Evolutionary conservation across 352 stramenopile species (phyloP).

Genomic region (Pythium aquatile): DNA sequence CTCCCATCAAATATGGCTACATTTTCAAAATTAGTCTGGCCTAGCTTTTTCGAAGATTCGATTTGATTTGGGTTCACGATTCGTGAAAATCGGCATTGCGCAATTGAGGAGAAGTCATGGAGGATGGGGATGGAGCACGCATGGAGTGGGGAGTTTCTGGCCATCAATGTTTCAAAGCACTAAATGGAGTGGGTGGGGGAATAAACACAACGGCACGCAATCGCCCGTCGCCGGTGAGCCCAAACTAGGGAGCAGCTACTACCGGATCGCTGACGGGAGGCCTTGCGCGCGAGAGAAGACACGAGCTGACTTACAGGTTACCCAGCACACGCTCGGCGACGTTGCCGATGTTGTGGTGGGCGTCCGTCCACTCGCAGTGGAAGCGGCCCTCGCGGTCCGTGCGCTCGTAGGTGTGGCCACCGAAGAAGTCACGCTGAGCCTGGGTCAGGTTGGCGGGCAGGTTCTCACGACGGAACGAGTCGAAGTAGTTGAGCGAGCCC

Average conservation of each 20-base stretch:
- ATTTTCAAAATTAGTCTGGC: no score
- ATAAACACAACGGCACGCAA: conserved; percentile 2
- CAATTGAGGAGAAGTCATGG: no score
- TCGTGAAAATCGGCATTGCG: no score
- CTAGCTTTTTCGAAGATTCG: no score
- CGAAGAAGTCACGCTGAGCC: conserved; percentile 99
- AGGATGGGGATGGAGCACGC: not conserved
- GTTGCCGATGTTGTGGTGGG: conserved; percentile 97
- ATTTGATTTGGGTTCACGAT: no score
- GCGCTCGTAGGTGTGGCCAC: conserved; percentile 98
- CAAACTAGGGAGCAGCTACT: no score
- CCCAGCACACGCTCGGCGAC: conserved; percentile 91
- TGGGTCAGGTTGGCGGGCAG: conserved; percentile 98
- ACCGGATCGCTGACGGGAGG: no score
- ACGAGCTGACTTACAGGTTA: conserved; percentile 73
- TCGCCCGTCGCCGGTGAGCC: not conserved
- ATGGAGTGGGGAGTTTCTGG: not conserved
- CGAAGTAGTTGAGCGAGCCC: conserved; percentile 97
- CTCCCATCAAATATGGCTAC: no score
- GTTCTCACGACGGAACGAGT: conserved; percentile 94
- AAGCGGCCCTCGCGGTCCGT: conserved; percentile 94
- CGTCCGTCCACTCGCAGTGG: conserved; percentile 97
- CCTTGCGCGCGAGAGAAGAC: not conserved
- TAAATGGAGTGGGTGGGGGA: not conserved
- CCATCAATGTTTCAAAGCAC: not conserved